These are phyloP conservation scores for Coemansia sp. DNA, from an alignment of 192 early-diverging fungal genomes.

Conservation along the genomic window DNA sequence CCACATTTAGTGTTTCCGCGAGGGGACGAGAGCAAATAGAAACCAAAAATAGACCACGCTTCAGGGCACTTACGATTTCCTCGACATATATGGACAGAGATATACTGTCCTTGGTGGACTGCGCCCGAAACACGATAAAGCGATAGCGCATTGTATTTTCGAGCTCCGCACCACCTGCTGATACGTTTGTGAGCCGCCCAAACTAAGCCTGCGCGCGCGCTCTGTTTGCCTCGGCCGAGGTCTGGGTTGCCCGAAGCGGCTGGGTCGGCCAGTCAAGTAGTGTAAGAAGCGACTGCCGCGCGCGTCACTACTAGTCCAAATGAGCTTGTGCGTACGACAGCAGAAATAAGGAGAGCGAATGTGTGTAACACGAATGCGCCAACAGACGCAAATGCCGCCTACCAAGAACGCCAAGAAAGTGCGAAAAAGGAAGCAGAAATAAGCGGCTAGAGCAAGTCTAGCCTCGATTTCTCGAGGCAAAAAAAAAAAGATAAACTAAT, in stretches of 20 bases:
- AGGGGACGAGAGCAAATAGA: background rate
- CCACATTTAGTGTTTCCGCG: background rate
- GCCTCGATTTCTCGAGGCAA: background rate
- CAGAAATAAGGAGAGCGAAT: background rate
- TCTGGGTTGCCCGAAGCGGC: background rate
- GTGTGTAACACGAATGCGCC: conserved; percentile 4
- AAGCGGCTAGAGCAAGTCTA: background rate
- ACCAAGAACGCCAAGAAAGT: background rate
- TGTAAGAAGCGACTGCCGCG: background rate
- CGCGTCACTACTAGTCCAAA: background rate
- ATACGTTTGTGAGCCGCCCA: background rate
- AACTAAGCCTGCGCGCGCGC: background rate
- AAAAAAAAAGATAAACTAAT: background rate
- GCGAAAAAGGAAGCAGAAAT: background rate
- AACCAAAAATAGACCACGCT: background rate
- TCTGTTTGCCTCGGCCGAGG: background rate
- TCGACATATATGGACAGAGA: conserved; percentile 47
- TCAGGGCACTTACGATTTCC: conserved; percentile 28
- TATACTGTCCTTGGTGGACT: conserved; percentile 41
- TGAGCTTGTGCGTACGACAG: no score
- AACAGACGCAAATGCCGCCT: background rate
- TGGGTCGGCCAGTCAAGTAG: background rate
- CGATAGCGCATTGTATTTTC: conserved; percentile 47
- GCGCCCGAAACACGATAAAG: conserved; percentile 55
- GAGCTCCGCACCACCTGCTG: background rate